phyloP scores from a whole-genome alignment of 2,329 filamentous ascomycete genomes.

The Capronia epimyces region DNA sequence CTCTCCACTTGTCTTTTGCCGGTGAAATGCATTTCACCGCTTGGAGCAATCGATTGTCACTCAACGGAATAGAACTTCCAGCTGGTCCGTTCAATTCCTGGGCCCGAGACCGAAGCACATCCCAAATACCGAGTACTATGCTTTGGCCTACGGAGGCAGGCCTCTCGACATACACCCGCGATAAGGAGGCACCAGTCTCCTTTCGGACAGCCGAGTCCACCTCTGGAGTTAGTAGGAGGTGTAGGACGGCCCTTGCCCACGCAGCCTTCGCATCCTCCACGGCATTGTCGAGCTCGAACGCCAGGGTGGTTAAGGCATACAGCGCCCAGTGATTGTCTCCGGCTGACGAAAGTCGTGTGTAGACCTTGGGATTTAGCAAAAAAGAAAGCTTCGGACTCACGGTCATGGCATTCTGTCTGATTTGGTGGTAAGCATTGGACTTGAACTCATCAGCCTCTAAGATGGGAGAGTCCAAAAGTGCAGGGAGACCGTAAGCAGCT shows the following conservation, averaged over 20 bases:
- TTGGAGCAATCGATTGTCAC: constrained; percentile 59
- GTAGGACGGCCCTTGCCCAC: constrained; percentile 86
- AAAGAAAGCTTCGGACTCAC: constrained; percentile 81
- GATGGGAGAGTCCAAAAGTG: constrained; percentile 32
- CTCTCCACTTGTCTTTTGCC: constrained; percentile 28
- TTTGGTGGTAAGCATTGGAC: constrained; percentile 12
- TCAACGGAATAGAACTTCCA: constrained; percentile 49
- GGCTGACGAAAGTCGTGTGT: constrained; percentile 67
- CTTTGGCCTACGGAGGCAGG: constrained; percentile 56
- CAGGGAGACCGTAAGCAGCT: constrained; percentile 57
- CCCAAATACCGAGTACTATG: constrained; percentile 70
- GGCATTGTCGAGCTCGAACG: constrained; percentile 50
- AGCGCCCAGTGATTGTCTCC: constrained; percentile 76
- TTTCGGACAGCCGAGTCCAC: constrained; percentile 60
- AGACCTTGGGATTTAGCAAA: constrained; percentile 76
- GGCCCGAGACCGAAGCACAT: constrained; percentile 58
- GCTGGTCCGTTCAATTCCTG: constrained; percentile 4
- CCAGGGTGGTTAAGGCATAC: constrained; percentile 61
- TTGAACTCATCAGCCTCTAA: constrained; percentile 37
- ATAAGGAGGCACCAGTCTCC: constrained; percentile 57
- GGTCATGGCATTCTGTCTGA: constrained; percentile 40
- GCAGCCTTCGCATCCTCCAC: constrained; percentile 53
- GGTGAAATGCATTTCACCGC: constrained; percentile 46
- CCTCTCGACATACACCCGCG: constrained; percentile 56
- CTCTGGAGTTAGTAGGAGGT: constrained; percentile 60